Evolutionary conservation across 345 rosid genomes (phyloP), one percentile per base, ranked within the genome.

Genomic region (Alliaria petiolata): DNA sequence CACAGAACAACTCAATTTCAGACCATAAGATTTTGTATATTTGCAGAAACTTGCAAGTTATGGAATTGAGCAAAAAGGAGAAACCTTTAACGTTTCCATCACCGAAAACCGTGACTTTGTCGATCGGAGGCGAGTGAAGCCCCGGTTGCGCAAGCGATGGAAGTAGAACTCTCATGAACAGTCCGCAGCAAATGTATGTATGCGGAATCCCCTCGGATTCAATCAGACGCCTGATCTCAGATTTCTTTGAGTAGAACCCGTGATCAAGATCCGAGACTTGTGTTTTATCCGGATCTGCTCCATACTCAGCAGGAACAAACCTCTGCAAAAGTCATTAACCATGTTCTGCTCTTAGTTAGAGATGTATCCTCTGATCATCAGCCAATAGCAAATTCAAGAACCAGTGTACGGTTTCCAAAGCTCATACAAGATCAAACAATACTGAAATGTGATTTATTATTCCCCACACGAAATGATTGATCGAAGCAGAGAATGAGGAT

Each of bases 301-400:
- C 98, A 64, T 86, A 92, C 47, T 92, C 95, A 1, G 96, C 86
- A 45, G 96, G 98, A 46, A 92, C 78, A 76, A 92, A 92, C 80
- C 87, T 88, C 98, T 92, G 80, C 62, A 81, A 76, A 34, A 15
- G 38, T 11, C 22, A 15, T 6, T 9, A 22, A 42, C 53, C 6
- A 51, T 20, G 35, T 39, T 22, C 1, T 42, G 20, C 45, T 55
- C 55, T n/a, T 55, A 57, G 16, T 22, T 2, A 68, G 22, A 67
- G 26, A 54, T 43, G 7, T 40, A 35, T 33, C n/a, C n/a, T n/a
- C n/a, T n/a, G n/a, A n/a, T n/a, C n/a, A n/a, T n/a, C n/a, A n/a
- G n/a, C n/a, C n/a, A n/a, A n/a, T n/a, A n/a, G n/a, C n/a, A n/a
- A n/a, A n/a, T n/a, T n/a, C n/a, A n/a, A n/a, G n/a, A n/a, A n/a